Evolutionary conservation across 129 eudicot genomes (phyloP).

Genomic region (Calendula officinalis): DNA sequence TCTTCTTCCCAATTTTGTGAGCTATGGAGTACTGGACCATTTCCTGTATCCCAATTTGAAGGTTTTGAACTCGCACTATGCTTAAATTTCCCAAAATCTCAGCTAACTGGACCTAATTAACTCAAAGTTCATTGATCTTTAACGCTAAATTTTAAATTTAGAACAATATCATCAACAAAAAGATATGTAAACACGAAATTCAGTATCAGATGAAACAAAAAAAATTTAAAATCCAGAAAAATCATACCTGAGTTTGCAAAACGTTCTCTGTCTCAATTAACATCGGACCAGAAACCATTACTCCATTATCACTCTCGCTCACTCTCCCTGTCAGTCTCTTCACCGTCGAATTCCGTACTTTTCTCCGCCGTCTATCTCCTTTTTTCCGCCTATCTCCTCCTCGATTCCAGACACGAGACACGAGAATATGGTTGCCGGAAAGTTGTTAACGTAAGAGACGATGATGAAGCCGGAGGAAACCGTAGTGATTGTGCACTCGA

Average conservation of each 20-base stretch:
- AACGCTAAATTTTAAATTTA: not conserved
- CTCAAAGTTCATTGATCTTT: conserved; percentile 1
- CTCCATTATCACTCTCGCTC: conserved; percentile 33
- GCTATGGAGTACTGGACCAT: too few relatives aligned
- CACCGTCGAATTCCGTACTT: conserved; percentile 25
- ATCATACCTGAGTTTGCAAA: conserved; percentile 79
- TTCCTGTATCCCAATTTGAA: too few relatives aligned
- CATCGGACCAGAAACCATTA: conserved; percentile 77
- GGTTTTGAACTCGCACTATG: too few relatives aligned
- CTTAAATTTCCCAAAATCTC: not conserved
- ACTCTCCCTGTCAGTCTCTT: conserved; percentile 29
- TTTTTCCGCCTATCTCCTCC: conserved; percentile 47
- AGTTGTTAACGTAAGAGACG: conserved; percentile 15
- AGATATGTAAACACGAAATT: too few relatives aligned
- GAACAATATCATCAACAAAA: conserved; percentile 1
- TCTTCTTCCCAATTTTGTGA: conserved; percentile 62
- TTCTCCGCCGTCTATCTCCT: conserved; percentile 30
- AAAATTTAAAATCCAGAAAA: not conserved
- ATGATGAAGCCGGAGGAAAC: conserved; percentile 19
- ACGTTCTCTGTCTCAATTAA: conserved; percentile 78
- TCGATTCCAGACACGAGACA: conserved; percentile 42
- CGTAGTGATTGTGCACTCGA: conserved; percentile 21
- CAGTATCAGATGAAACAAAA: not conserved
- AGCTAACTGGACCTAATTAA: not conserved
- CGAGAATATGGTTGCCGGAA: conserved; percentile 27